Conservation (phyloP, 2,329 filamentous ascomycete genomes). For the Paecilomyces niveus region DNA sequence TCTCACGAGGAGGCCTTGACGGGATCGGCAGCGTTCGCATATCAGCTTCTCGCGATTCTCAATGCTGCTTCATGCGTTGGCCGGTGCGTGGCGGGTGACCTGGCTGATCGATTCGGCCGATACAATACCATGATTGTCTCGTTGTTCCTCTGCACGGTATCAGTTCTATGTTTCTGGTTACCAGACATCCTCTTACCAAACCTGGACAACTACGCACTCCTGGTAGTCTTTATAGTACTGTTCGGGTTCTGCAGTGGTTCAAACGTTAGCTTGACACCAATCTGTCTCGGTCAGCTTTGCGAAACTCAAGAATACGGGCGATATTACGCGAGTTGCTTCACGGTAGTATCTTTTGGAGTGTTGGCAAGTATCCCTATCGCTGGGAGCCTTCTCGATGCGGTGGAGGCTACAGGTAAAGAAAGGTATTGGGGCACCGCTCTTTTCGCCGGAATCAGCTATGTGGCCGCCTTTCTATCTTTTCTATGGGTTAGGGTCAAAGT, state of each 20-base stretch:
- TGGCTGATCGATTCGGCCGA: slow-evolving; percentile 19
- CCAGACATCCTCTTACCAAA: background rate
- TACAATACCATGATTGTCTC: slow-evolving; percentile 23
- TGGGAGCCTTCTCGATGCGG: slow-evolving; percentile 9
- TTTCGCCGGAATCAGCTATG: slow-evolving; percentile 14
- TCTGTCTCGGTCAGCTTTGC: slow-evolving; percentile 69
- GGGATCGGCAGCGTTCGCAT: slow-evolving; percentile 12
- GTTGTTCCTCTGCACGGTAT: slow-evolving; percentile 17
- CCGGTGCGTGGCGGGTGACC: slow-evolving; percentile 14
- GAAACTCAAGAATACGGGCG: slow-evolving; percentile 66
- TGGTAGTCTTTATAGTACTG: slow-evolving; percentile 58
- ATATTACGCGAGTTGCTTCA: slow-evolving; percentile 58
- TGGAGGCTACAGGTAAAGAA: slow-evolving; percentile 8
- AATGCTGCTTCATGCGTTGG: slow-evolving; percentile 18
- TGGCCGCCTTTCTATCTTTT: slow-evolving; percentile 11
- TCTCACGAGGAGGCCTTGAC: slow-evolving; percentile 3
- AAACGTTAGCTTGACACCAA: slow-evolving; percentile 67
- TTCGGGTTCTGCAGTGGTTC: slow-evolving; percentile 70
- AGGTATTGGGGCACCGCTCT: slow-evolving; percentile 21
- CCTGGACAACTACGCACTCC: slow-evolving; percentile 5
- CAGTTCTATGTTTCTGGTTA: slow-evolving; percentile 22
- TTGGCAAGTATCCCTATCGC: slow-evolving; percentile 25
- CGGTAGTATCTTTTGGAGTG: slow-evolving; percentile 15
- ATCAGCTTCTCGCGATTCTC: slow-evolving; percentile 17
- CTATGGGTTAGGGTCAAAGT: slow-evolving; percentile 8